Percentiles rank a stretch among this genome's conserved stretches.
Evolutionary conservation across 2,329 filamentous ascomycete species (phyloP).

Genomic region (Gliomastix tumulicola): DNA sequence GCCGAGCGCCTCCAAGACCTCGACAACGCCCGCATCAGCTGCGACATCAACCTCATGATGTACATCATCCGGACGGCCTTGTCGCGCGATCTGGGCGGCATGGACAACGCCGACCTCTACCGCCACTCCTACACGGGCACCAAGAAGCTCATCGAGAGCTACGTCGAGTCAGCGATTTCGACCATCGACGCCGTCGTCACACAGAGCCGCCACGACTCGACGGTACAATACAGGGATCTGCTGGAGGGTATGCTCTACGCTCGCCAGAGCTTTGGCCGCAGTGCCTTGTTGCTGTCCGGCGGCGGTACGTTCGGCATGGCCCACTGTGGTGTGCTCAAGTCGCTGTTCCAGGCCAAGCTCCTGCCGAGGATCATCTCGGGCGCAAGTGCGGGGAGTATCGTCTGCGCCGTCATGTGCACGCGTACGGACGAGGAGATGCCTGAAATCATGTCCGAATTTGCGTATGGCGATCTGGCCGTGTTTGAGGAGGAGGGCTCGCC

Average conservation of each 20-base stretch:
- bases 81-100: conserved; percentile 74
- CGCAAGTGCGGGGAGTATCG: conserved; percentile 81
- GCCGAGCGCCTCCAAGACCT: conserved; percentile 63
- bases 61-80: conserved; percentile 74
- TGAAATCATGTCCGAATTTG: conserved; percentile 60
- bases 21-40: conserved; percentile 63
- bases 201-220: conserved; percentile 42
- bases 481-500: conserved; percentile 58
- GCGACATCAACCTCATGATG: conserved; percentile 71
- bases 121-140: conserved; percentile 80
- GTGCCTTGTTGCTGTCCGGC: conserved; percentile 74
- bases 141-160: conserved; percentile 78
- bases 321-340: conserved; percentile 81
- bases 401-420: conserved; percentile 73
- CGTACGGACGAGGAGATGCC: conserved; percentile 75
- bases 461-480: conserved; percentile 72
- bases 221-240: conserved; percentile 49
- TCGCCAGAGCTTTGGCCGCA: conserved; percentile 78
- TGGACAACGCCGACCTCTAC: conserved; percentile 79
- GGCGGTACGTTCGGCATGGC: conserved; percentile 90
- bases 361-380: conserved; percentile 83
- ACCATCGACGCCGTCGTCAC: conserved; percentile 69
- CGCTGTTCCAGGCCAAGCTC: conserved; percentile 66
- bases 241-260: conserved; percentile 65
- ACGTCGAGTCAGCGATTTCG: conserved; percentile 71